A percentile compares a stretch with the other conserved stretches of the same genome.
Conservation (phyloP, 176 grass and related monocot genomes). For the Bromus sterilis region DNA sequence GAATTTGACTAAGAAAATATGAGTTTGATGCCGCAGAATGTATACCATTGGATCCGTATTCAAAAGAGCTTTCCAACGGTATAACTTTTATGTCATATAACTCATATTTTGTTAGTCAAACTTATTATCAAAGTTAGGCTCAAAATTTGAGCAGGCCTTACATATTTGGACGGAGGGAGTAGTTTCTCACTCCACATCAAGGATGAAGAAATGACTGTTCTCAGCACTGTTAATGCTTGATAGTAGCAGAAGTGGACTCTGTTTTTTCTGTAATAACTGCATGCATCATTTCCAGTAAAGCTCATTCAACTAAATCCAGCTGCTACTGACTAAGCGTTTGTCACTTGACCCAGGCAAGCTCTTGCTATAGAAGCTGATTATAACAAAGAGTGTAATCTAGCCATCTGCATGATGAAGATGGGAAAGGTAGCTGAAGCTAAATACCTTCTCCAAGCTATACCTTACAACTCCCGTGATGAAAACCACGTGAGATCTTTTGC, state of each 20-base stretch:
- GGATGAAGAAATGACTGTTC: neutral
- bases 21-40: neutral
- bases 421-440: constrained; percentile 55
- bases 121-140: neutral
- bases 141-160: neutral
- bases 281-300: neutral
- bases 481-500: constrained; percentile 46
- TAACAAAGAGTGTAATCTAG: constrained; percentile 73
- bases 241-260: neutral
- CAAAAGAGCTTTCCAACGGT: neutral
- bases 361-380: constrained; percentile 52
- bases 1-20: neutral
- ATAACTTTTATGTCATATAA: neutral
- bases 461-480: constrained; percentile 31
- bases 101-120: neutral
- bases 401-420: constrained; percentile 61
- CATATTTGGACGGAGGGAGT: neutral
- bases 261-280: neutral
- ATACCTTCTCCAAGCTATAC: constrained; percentile 47
- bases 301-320: neutral
- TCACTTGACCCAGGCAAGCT: constrained; percentile 51
- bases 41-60: neutral
- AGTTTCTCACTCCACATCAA: neutral
- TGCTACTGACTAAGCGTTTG: neutral
- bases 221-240: neutral